A percentile compares a stretch with the other conserved stretches of the same genome.
phyloP scores from a whole-genome alignment of 192 early-diverging fungal species.

The Backusella westeae region DNA sequence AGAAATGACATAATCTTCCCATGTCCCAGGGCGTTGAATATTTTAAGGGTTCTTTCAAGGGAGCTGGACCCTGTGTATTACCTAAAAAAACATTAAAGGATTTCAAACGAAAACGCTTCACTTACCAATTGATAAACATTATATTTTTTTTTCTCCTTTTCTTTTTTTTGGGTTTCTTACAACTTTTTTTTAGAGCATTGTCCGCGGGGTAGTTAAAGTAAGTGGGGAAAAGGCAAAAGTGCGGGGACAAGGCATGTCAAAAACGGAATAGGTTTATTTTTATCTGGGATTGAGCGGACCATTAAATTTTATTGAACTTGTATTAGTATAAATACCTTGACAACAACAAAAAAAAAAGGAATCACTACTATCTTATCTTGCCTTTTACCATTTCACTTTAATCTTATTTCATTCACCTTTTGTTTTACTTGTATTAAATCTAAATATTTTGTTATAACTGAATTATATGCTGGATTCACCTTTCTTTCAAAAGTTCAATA shows the following conservation, averaged over 20 bases:
- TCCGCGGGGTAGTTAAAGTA: background rate
- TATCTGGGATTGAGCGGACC: background rate
- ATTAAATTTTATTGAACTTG: background rate
- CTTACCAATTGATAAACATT: background rate
- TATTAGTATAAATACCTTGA: background rate
- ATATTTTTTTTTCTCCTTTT: too few species aligned
- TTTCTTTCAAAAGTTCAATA: slow-evolving; percentile 29
- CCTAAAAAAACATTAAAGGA: background rate
- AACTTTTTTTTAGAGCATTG: background rate
- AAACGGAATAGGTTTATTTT: background rate
- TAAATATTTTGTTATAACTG: background rate
- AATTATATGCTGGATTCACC: background rate
- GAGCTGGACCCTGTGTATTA: slow-evolving; percentile 1
- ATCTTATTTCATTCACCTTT: background rate
- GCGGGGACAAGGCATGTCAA: background rate
- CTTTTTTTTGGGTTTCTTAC: background rate
- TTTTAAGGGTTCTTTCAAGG: slow-evolving; percentile 4
- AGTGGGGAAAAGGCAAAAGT: background rate
- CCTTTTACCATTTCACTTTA: background rate
- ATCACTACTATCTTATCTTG: background rate
- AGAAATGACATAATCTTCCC: background rate
- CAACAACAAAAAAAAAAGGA: too few species aligned
- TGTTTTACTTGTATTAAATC: background rate
- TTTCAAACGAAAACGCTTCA: background rate
- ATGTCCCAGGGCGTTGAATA: background rate